These are phyloP conservation scores for Chlamydomonas reinhardtii DNA, from an alignment of 163 green algal species.

Conservation along the genomic window DNA sequence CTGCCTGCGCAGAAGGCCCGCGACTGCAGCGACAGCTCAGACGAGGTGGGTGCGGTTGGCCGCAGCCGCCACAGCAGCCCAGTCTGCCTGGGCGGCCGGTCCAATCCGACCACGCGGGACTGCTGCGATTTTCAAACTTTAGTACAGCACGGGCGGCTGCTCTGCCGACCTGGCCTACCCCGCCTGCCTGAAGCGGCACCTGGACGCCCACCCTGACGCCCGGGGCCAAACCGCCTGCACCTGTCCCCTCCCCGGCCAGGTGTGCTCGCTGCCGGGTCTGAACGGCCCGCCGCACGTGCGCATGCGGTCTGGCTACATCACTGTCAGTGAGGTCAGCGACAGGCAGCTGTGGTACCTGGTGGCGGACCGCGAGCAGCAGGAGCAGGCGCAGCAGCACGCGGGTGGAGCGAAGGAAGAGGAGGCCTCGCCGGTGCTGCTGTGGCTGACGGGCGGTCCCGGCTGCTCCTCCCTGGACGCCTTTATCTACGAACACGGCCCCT, in stretches of 20 bases:
- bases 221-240: not conserved
- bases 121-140: too few relatives aligned
- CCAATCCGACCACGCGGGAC: too few relatives aligned
- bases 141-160: too few relatives aligned
- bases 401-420: constrained; percentile 27
- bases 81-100: too few relatives aligned
- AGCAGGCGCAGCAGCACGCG: not conserved
- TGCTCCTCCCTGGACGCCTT: constrained; percentile 81
- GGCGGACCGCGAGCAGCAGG: constrained; percentile 41
- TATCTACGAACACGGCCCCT: constrained; percentile 82
- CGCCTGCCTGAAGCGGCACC: too few relatives aligned
- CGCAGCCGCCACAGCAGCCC: too few relatives aligned
- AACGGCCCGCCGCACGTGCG: constrained; percentile 23
- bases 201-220: too few relatives aligned
- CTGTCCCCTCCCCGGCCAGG: not conserved
- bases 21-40: too few relatives aligned
- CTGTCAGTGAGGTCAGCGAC: constrained; percentile 49
- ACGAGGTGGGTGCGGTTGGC: too few relatives aligned
- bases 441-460: constrained; percentile 83
- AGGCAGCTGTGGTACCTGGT: constrained; percentile 71
- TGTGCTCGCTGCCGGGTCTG: constrained; percentile 26
- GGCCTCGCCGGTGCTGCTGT: constrained; percentile 74
- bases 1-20: too few relatives aligned
- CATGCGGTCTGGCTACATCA: constrained; percentile 60
- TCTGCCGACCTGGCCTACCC: too few relatives aligned